Conservation (phyloP, 768 basidiomycete species). For the Coprinopsis marcescibilis region DNA sequence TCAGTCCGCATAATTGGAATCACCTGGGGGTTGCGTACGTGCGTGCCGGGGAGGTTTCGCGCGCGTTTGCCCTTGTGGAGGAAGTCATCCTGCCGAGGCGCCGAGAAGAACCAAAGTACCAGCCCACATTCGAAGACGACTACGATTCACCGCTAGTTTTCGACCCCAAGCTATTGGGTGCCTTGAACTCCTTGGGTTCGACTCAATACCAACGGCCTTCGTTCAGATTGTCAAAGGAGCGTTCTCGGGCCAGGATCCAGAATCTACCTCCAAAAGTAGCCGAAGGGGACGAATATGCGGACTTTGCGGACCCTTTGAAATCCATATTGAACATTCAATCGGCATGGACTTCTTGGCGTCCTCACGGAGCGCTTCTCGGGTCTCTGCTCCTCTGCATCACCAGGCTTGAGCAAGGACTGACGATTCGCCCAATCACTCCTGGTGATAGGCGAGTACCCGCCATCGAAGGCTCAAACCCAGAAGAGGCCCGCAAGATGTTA, state of each 20-base stretch:
- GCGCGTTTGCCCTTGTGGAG: constrained; percentile 80
- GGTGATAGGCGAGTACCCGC: constrained; percentile 17
- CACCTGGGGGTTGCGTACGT: constrained; percentile 70
- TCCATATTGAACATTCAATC: constrained; percentile 44
- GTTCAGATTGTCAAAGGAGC: no score
- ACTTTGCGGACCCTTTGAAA: constrained; percentile 15
- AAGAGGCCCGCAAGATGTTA: constrained; percentile 27
- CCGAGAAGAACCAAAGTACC: not conserved
- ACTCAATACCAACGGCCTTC: no score
- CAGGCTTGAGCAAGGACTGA: constrained; percentile 45
- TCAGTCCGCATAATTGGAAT: constrained; percentile 92
- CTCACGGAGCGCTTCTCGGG: constrained; percentile 46
- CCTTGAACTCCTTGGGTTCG: no score
- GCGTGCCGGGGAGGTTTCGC: constrained; percentile 74
- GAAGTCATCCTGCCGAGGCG: constrained; percentile 60
- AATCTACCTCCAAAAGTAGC: no score
- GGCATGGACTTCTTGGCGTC: constrained; percentile 58
- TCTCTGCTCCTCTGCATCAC: constrained; percentile 41
- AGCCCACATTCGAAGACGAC: not conserved
- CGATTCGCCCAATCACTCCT: constrained; percentile 36
- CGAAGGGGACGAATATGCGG: no score
- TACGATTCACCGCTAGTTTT: constrained; percentile 17
- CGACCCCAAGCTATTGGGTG: not conserved
- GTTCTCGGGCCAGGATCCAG: no score
- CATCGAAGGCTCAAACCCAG: constrained; percentile 16